Evolutionary conservation across 306 rosid genomes (phyloP), one percentile per base, ranked within the genome.

Genomic region (Quercus robur): DNA sequence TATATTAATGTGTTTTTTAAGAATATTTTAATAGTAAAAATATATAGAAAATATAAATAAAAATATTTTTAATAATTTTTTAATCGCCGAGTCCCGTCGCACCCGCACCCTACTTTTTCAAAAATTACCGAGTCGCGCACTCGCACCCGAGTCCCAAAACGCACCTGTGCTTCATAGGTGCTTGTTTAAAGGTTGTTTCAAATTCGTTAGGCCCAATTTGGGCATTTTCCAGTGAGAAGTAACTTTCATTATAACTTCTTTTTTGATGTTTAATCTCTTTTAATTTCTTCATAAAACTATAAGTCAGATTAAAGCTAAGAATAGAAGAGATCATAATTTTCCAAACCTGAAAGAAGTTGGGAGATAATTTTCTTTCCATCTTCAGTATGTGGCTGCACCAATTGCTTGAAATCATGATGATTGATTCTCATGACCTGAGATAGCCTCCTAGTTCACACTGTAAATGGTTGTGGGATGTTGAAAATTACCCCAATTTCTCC

Each of bases 401-500:
- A 80, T 78, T 92, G 93, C 92, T 88, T 89, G 89, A 92, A 94
- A 81, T 86, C 86, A 31, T 81, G 86, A 77, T 92, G 97, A 79
- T 2, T 84, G 80, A 91, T 85, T 77, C 81, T 90, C 67, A 92
- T 81, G 81, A 92, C 91, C 86, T 87, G 92, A 68, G 94, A 91
- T 68, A 92, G 89, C 80, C 86, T 91, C 79, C 79, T 94, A 61
- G 93, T 88, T 87, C 97, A 88, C 84, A 92, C 91, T 8, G 98
- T 91, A 86, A 88, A 91, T 54, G 93, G 92, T 83, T 91, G 97
- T 57, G 94, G 97, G 77, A 79, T 80, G 80, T 94, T 92, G 73
- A 94, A 85, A 85, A 92, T 83, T 68, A 91, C 91, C 3, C 89
- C 97, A 38, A 94, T 82, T 85, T 94, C 97, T 76, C 97, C 98